Percentiles rank a stretch among this genome's conserved stretches.
These are phyloP conservation scores for Elsinoe ampelina DNA, from an alignment of 2,329 filamentous ascomycete genomes.

Conservation along the genomic window DNA sequence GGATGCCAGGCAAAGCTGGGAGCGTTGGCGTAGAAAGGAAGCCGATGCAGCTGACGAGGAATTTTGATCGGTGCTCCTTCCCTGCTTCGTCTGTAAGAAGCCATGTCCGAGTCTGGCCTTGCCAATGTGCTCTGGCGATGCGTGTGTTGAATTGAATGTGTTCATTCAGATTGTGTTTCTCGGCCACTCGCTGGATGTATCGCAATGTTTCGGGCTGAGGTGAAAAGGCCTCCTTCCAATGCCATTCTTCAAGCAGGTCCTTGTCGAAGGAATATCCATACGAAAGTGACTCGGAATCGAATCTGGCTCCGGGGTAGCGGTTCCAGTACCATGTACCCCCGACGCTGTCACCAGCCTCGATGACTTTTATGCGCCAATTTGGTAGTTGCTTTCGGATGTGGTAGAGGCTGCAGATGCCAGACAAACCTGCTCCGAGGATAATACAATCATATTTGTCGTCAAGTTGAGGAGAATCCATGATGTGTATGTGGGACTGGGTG, in stretches of 20 bases:
- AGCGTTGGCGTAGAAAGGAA: conserved; percentile 22
- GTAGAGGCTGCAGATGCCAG: conserved; percentile 35
- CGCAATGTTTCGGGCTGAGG: conserved; percentile 37
- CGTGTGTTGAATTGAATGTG: conserved; percentile 36
- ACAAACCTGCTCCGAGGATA: conserved; percentile 35
- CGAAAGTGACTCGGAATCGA: conserved; percentile 38
- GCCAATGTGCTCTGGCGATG: conserved; percentile 28
- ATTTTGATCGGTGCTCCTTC: conserved; percentile 26
- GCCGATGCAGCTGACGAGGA: conserved; percentile 37
- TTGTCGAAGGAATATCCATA: conserved; percentile 36
- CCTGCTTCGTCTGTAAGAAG: conserved; percentile 23
- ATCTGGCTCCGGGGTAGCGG: too few relatives aligned
- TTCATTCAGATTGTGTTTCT: conserved; percentile 33
- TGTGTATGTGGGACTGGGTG: not conserved
- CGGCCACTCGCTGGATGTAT: conserved; percentile 41
- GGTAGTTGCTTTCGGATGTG: conserved; percentile 32
- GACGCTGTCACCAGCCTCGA: conserved; percentile 34
- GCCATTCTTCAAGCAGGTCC: conserved; percentile 35
- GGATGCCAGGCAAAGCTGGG: conserved; percentile 25
- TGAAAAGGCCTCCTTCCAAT: conserved; percentile 31
- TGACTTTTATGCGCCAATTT: conserved; percentile 28
- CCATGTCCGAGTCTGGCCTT: conserved; percentile 29
- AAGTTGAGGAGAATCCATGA: conserved; percentile 3
- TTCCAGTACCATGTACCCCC: conserved; percentile 41
- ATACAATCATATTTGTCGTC: conserved; percentile 28